Base-by-base conservation (phyloP, 1,139 yeast species). In the Geotrichum candidum region DNA sequence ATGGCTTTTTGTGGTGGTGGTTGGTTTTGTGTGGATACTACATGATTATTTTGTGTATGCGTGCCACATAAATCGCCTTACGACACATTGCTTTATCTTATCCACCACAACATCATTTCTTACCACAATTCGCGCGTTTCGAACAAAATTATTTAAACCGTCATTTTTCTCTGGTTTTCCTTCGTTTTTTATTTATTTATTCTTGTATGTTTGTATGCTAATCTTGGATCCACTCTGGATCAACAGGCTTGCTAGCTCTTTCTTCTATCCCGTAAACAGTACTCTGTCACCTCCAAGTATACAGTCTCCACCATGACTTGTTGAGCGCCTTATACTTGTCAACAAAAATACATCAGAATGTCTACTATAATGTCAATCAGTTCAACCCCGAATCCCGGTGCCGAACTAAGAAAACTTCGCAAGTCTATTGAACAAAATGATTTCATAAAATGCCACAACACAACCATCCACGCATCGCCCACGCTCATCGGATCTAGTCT, bases 361-460 rank as follows among this genome's bases (percentile, higher is more conserved):
- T 38, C 45, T 13, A n/a, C 18, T 11, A 5, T 38, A 15, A 15
- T 18, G 15, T 38, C n/a, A 5, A 18, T 38, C 45, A 38, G 45
- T 18, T 38, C 45, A 38, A 38, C 45, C 45, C 56, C 56, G 18
- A 54, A 54, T 41, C 56, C 56, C 18, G 56, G 56, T 23, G 25
- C 25, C 23, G 56, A 54, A 41, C 51, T 54, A 22, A 46, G 50
- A 22, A 54, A 25, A 15, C 18, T 54, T n/a, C 56, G 56, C 22
- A 41, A 54, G 45, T 13, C 45, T 38, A 38, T 38, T 38, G 45
- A 38, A 38, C 18, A 38, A 11, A 38, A 38, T 15, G 18, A 38
- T 11, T 38, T 38, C 15, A 5, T 38, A 11, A 38, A 38, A 15
- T 5, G 18, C 15, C 45, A 38, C n/a, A 38, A 13, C n/a, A 13